Percentiles rank a stretch among this genome's conserved stretches.
These are phyloP conservation scores for Domatiomyces globalis DNA, from an alignment of 2,329 filamentous ascomycete genomes.

Conservation along the genomic window DNA sequence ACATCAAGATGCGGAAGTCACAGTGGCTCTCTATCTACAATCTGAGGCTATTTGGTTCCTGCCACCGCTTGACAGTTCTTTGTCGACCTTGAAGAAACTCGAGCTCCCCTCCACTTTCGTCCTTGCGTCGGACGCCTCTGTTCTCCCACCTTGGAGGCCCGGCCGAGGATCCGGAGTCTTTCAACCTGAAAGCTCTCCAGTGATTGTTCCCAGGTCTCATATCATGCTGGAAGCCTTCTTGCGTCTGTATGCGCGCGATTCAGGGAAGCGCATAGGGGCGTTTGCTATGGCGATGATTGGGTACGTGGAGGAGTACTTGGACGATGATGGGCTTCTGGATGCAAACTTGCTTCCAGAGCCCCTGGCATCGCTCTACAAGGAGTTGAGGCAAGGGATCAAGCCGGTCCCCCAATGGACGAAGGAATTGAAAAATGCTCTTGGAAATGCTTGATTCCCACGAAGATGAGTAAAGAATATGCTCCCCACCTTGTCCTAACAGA, in stretches of 20 bases:
- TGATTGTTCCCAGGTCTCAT: constrained; percentile 8
- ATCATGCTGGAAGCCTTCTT: constrained; percentile 7
- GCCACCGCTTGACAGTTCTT: constrained; percentile 3
- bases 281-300: constrained; percentile 7
- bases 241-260: constrained; percentile 6
- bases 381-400: constrained; percentile 4
- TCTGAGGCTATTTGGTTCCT: constrained; percentile 6
- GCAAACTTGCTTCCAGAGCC: constrained; percentile 4
- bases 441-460: too few relatives aligned
- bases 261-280: constrained; percentile 3
- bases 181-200: constrained; percentile 2
- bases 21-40: constrained; percentile 5
- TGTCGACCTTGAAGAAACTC: constrained; percentile 1
- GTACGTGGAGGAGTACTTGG: constrained; percentile 2
- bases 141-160: constrained; percentile 4
- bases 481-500: too few relatives aligned
- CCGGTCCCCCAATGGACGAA: constrained; percentile 7
- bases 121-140: constrained; percentile 5
- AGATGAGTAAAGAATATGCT: too few relatives aligned
- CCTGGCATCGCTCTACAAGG: constrained; percentile 3
- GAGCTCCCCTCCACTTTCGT: constrained; percentile 4
- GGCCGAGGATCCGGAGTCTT: constrained; percentile 7
- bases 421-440: constrained; percentile 7
- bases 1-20: constrained; percentile 4
- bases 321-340: neutral